phyloP scores from a whole-genome alignment of 345 rosid species.

The Physaria fendleri region DNA sequence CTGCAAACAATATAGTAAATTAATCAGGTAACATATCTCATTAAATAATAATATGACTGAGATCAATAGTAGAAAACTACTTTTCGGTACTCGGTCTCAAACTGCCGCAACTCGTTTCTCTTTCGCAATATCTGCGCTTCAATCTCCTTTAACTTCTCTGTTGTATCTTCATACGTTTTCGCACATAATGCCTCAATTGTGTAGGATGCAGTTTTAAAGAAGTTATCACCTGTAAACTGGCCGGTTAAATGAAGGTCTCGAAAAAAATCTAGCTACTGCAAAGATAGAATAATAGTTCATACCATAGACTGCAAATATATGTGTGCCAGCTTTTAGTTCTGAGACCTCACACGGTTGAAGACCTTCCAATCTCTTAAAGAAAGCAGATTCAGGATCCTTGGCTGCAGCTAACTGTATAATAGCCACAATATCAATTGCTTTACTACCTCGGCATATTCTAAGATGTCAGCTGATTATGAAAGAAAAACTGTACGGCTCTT shows the following conservation, averaged over 20 bases:
- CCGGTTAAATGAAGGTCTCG: constrained; percentile 18
- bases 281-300: constrained; percentile 27
- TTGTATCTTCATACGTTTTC: constrained; percentile 64
- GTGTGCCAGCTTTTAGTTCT: constrained; percentile 94
- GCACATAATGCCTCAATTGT: too few relatives aligned
- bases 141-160: constrained; percentile 74
- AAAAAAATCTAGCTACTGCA: background rate
- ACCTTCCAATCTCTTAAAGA: constrained; percentile 95
- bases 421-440: constrained; percentile 1
- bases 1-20: constrained; percentile 33
- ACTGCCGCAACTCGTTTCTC: constrained; percentile 89
- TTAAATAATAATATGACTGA: background rate
- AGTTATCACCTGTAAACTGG: constrained; percentile 60
- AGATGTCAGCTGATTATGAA: background rate
- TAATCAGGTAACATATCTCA: constrained; percentile 9
- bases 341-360: constrained; percentile 98
- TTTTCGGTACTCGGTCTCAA: constrained; percentile 94
- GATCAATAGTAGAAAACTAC: constrained; percentile 27
- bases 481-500: constrained; percentile 3
- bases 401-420: constrained; percentile 81
- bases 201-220: too few relatives aligned
- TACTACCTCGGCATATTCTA: constrained; percentile 2
- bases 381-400: constrained; percentile 97
- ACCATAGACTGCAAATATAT: constrained; percentile 99
- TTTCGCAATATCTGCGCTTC: constrained; percentile 87